Conservation (phyloP, 768 basidiomycete species). For the Thelephora ganbajun region DNA sequence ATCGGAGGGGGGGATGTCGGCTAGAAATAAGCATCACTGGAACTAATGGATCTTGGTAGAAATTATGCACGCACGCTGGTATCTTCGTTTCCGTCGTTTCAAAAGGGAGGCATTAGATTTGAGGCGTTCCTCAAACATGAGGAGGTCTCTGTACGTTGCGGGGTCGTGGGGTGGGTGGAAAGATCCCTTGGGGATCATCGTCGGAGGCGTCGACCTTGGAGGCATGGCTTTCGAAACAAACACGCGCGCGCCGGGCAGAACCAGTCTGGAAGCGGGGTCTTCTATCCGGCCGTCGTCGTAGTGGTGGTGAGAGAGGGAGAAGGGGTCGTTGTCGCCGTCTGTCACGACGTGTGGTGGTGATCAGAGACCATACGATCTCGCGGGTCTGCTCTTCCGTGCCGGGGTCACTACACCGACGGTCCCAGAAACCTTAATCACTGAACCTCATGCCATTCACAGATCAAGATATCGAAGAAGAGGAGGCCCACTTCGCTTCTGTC, state of each 20-base stretch:
- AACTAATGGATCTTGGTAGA: neutral
- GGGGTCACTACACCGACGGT: too few relatives aligned
- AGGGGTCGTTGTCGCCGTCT: too few relatives aligned
- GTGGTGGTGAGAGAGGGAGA: too few relatives aligned
- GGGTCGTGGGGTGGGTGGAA: slow-evolving; percentile 59
- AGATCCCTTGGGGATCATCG: slow-evolving; percentile 15
- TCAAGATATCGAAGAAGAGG: slow-evolving; percentile 37
- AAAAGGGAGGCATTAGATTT: slow-evolving; percentile 83
- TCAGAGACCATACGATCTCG: too few relatives aligned
- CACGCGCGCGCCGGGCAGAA: too few relatives aligned
- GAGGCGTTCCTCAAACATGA: slow-evolving; percentile 92
- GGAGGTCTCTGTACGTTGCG: slow-evolving; percentile 74
- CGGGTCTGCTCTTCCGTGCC: too few relatives aligned
- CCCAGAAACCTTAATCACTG: too few relatives aligned
- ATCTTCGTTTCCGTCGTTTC: slow-evolving; percentile 65
- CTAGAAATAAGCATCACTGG: neutral
- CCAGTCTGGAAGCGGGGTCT: too few relatives aligned
- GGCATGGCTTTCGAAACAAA: slow-evolving; percentile 11
- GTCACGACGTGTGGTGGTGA: too few relatives aligned
- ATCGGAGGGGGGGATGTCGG: neutral
- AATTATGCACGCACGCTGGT: slow-evolving; percentile 47
- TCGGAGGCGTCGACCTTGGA: slow-evolving; percentile 16
- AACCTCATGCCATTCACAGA: slow-evolving; percentile 13
- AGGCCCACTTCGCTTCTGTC: slow-evolving; percentile 62
- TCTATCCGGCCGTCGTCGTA: too few relatives aligned